Percentiles rank a stretch among this genome's conserved stretches.
These are phyloP conservation scores for Nannochloropsis oceanica DNA, from an alignment of 108 stramenopile species.

Conservation along the genomic window DNA sequence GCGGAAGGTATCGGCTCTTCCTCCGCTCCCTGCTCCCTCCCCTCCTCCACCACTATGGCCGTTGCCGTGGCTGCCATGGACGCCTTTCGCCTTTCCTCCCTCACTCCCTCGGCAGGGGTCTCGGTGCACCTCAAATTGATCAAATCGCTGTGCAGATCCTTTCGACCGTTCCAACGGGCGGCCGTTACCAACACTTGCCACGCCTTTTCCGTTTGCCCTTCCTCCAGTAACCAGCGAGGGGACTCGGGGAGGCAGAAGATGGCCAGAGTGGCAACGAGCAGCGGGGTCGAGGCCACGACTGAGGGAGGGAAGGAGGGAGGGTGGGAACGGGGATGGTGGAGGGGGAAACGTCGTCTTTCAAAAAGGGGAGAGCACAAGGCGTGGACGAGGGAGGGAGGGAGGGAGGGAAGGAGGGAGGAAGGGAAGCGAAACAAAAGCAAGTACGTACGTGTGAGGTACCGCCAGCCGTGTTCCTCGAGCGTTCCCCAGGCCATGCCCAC, in stretches of 20 bases:
- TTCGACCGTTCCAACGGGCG: background rate
- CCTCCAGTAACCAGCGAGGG: background rate
- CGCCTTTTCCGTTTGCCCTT: background rate
- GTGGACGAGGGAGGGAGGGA: background rate
- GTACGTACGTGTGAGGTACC: background rate
- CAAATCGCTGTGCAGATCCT: background rate
- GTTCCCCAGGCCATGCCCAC: background rate
- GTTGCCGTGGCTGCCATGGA: too few relatives aligned
- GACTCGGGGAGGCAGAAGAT: background rate
- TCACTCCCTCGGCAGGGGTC: background rate
- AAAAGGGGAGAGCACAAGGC: background rate
- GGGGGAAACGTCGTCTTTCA: background rate
- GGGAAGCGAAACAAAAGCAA: too few relatives aligned
- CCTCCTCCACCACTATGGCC: too few relatives aligned
- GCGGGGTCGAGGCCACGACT: background rate
- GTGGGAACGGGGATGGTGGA: background rate
- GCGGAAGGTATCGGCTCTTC: too few relatives aligned
- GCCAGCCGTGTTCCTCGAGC: background rate
- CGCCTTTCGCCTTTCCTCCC: background rate
- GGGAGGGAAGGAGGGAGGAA: background rate
- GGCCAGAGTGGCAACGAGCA: background rate
- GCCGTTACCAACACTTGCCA: background rate
- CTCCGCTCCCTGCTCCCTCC: background rate
- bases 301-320: background rate
- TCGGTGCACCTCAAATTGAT: background rate